Conservation (phyloP, 2,329 filamentous ascomycete species). For the Colletotrichum gloeosporioides region DNA sequence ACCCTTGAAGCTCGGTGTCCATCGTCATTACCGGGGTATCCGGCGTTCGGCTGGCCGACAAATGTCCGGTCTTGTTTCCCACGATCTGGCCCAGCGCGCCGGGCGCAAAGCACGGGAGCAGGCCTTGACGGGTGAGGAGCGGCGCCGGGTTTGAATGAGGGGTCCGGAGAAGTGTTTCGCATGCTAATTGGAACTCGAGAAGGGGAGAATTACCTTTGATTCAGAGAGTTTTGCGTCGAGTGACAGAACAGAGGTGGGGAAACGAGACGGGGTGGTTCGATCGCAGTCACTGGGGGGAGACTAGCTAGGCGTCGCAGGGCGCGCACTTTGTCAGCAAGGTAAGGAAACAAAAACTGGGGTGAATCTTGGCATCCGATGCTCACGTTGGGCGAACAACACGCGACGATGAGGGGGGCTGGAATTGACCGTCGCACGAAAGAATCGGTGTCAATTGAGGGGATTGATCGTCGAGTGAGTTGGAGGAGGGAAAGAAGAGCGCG, state of each 20-base stretch:
- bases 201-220: slow-evolving; percentile 3
- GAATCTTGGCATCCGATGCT: neutral
- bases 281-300: neutral
- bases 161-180: neutral
- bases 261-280: neutral
- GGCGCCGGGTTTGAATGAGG: neutral
- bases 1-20: neutral
- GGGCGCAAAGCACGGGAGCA: neutral
- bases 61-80: neutral
- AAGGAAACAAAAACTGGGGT: slow-evolving; percentile 5
- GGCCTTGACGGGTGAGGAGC: neutral
- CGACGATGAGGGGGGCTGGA: neutral
- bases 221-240: neutral
- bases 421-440: neutral
- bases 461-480: slow-evolving; percentile 10
- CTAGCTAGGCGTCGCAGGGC: neutral
- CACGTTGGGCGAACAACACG: slow-evolving; percentile 1
- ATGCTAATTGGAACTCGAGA: neutral
- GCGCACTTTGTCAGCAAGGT: slow-evolving; percentile 6
- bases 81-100: neutral
- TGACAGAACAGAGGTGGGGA: neutral
- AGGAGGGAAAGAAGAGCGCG: neutral
- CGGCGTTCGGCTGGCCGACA: neutral
- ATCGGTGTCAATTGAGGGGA: neutral
- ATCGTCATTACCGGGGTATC: slow-evolving; percentile 18